These are phyloP conservation scores for Astragalus membranaceus DNA, from an alignment of 306 rosid genomes.

Conservation along the genomic window DNA sequence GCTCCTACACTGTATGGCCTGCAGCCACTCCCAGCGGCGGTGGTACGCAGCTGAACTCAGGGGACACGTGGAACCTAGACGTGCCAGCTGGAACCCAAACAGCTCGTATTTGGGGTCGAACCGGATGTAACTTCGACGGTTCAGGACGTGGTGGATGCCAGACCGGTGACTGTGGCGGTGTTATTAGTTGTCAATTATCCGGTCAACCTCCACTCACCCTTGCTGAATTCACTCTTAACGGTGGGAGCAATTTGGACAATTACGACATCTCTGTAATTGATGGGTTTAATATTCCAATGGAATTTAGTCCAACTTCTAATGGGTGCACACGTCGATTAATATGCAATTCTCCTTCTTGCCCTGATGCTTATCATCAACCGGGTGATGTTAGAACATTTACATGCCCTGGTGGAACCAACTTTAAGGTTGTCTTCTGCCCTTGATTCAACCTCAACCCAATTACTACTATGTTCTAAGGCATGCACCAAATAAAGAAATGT, in stretches of 20 bases:
- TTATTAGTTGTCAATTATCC: not conserved
- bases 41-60: slow-evolving; percentile 16
- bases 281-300: not conserved
- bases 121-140: slow-evolving; percentile 42
- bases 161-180: slow-evolving; percentile 51
- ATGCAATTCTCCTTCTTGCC: slow-evolving; percentile 27
- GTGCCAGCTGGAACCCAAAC: slow-evolving; percentile 8
- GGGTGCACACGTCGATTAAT: not conserved
- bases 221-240: not conserved
- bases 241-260: not conserved
- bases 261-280: not conserved
- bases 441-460: too few species aligned
- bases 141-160: slow-evolving; percentile 31
- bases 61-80: slow-evolving; percentile 23
- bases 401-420: slow-evolving; percentile 31
- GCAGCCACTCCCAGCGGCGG: slow-evolving; percentile 37
- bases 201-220: not conserved
- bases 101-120: slow-evolving; percentile 57
- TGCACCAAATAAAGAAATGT: too few species aligned
- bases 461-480: too few species aligned
- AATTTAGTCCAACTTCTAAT: not conserved
- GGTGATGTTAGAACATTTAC: slow-evolving; percentile 19
- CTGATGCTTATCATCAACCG: slow-evolving; percentile 26
- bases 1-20: slow-evolving; percentile 50
- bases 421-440: slow-evolving; percentile 31